Evolutionary conservation across 257 asterid species (phyloP).

Genomic region (Euphrasia confusa): DNA sequence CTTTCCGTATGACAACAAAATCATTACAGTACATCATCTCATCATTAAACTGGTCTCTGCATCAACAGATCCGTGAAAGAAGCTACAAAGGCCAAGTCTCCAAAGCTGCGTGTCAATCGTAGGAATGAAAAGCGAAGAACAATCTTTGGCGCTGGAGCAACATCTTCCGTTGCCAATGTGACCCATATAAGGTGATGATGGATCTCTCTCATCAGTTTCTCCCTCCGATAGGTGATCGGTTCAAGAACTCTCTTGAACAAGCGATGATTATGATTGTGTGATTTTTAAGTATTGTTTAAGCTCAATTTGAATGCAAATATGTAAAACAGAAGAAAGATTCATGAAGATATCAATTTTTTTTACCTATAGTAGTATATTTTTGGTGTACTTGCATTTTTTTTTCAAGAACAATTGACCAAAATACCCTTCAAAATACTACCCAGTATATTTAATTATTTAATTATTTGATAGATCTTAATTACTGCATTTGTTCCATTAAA

Average conservation of each 20-base stretch:
- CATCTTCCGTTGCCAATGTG: conserved; percentile 15
- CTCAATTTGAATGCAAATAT: not conserved
- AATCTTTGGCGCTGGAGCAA: conserved; percentile 25
- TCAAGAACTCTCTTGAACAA: conserved; percentile 57
- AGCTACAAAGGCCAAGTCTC: conserved; percentile 71
- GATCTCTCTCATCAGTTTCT: not conserved
- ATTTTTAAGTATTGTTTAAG: not conserved
- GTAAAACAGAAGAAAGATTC: not conserved
- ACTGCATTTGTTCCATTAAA: no score
- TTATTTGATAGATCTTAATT: no score
- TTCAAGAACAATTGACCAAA: no score
- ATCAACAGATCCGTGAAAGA: conserved; percentile 56
- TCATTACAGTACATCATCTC: no score
- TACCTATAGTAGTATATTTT: no score
- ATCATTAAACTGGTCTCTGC: not conserved
- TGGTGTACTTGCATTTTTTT: no score
- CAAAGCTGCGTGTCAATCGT: conserved; percentile 49
- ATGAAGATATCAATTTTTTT: not conserved
- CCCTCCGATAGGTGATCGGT: conserved; percentile 20
- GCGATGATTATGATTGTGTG: not conserved
- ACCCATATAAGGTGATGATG: conserved; percentile 52
- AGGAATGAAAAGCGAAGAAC: conserved; percentile 57
- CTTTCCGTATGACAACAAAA: no score
- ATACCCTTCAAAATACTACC: no score
- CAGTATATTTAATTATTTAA: no score